phyloP scores from a whole-genome alignment of 164 flowering plant species.

The Chimonanthus praecox region DNA sequence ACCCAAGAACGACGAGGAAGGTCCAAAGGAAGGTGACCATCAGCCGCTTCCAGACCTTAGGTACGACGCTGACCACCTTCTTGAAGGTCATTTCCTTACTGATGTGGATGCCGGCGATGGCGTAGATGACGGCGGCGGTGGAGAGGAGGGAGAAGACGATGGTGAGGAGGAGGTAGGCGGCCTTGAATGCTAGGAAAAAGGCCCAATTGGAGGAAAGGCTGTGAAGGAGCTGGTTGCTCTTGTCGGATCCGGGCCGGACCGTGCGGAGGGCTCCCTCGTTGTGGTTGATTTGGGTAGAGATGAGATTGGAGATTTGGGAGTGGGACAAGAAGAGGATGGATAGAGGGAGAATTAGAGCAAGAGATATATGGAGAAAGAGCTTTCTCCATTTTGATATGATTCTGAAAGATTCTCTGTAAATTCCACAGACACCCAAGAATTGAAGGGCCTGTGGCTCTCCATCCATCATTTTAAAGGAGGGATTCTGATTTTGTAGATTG shows the following conservation, averaged over 20 bases:
- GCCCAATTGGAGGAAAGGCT: conserved; percentile 20
- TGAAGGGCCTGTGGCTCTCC: conserved; percentile 45
- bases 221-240: conserved; percentile 12
- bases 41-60: conserved; percentile 43
- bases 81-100: conserved; percentile 21
- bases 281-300: conserved; percentile 26
- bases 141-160: conserved; percentile 41
- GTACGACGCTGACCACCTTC: conserved; percentile 35
- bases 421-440: conserved; percentile 32
- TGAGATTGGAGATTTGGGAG: conserved; percentile 27
- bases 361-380: conserved; percentile 46
- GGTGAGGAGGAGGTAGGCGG: conserved; percentile 24
- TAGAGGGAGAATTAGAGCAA: conserved; percentile 58
- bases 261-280: conserved; percentile 14
- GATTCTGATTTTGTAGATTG: too few species aligned
- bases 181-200: conserved; percentile 21
- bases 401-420: conserved; percentile 36
- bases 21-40: conserved; percentile 18
- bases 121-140: conserved; percentile 42
- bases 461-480: conserved; percentile 23
- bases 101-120: conserved; percentile 39
- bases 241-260: conserved; percentile 2
- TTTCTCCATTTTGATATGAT: conserved; percentile 31
- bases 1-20: conserved; percentile 8
- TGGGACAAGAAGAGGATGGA: conserved; percentile 51